Evolutionary conservation across 2,329 filamentous ascomycete genomes (phyloP).

Genomic region (Phoma sp.): DNA sequence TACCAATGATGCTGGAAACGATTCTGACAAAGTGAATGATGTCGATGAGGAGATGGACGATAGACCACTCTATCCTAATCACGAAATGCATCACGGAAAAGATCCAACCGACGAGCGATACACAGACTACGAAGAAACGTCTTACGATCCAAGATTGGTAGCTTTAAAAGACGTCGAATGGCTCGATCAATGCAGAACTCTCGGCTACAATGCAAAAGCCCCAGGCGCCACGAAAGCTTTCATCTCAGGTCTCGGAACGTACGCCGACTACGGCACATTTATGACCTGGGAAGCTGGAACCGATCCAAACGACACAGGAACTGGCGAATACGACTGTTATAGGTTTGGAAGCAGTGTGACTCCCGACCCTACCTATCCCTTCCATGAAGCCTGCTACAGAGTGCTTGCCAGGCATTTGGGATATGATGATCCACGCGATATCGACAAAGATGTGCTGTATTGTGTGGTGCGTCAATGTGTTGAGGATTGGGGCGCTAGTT

Average conservation of each 20-base stretch:
- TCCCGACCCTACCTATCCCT: conserved; percentile 17
- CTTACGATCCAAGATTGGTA: conserved; percentile 25
- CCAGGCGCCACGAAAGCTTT: conserved; percentile 18
- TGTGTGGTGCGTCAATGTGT: not conserved
- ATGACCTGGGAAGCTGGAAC: conserved; percentile 1
- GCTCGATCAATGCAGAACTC: conserved; percentile 17
- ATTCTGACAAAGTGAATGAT: too few relatives aligned
- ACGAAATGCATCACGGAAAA: too few relatives aligned
- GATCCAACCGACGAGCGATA: too few relatives aligned
- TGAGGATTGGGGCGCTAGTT: not conserved
- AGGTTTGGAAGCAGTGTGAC: conserved; percentile 1
- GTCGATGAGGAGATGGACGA: too few relatives aligned
- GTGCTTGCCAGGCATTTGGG: conserved; percentile 25
- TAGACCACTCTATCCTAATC: too few relatives aligned
- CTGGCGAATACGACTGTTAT: conserved; percentile 10
- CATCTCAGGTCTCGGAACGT: conserved; percentile 22
- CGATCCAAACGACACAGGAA: conserved; percentile 20
- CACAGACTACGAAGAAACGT: conserved; percentile 4
- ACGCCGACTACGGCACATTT: conserved; percentile 18
- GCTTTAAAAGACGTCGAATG: conserved; percentile 19
- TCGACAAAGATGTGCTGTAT: conserved; percentile 27
- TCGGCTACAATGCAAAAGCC: conserved; percentile 22
- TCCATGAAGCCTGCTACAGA: conserved; percentile 29
- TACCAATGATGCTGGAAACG: too few relatives aligned
- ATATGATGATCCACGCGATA: not conserved